Evolutionary conservation across 2,329 filamentous ascomycete genomes (phyloP), one percentile per base, ranked within the genome.

Genomic region (Hirsutella rhossiliensis): DNA sequence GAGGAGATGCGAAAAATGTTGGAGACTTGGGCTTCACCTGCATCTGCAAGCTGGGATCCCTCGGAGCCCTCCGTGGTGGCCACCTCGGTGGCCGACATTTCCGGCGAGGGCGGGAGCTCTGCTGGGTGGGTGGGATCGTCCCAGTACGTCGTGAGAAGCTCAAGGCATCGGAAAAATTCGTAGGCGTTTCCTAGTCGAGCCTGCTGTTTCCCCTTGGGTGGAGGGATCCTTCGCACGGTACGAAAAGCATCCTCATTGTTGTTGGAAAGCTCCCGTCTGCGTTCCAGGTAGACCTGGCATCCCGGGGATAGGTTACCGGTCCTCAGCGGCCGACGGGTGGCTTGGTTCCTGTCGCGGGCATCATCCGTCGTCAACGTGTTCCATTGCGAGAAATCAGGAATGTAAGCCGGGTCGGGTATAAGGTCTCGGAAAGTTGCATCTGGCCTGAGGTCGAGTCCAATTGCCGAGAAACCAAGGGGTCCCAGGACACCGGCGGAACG

Each of bases 111-210:
- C 6, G 61, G 56, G 31, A 62, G 52, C 9, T 55, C 47, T 4
- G 50, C 46, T 6, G 60, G 48, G 28, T 56, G 56, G 7, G 75
- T 76, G 0, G 76, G 74, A 52, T 82, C 78, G 29, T 79, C 74
- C 78, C 78, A 82, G 53, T 70, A 82, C 1, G 65, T 54, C 2
- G 76, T 73, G 54, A 80, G 70, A 23, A 68, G 57, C 52, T 82
- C 78, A 18, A 82, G 64, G 51, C 76, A 74, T 43, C 75, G 75
- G 61, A 74, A 82, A 59, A 82, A 82, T 58, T 82, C 78, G 52
- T 80, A 82, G 5, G 75, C 71, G 50, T 80, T 80, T 13, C 78
- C 78, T 8, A 82, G 60, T 7, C 77, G 72, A 28, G 71, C 68
- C 31, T 72, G 65, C 39, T 67, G 62, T 52, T 72, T 70, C 36